A percentile compares a stretch with the other conserved stretches of the same genome.
Evolutionary conservation across 345 rosid species (phyloP).

Genomic region (Melaleuca quinquenervia): DNA sequence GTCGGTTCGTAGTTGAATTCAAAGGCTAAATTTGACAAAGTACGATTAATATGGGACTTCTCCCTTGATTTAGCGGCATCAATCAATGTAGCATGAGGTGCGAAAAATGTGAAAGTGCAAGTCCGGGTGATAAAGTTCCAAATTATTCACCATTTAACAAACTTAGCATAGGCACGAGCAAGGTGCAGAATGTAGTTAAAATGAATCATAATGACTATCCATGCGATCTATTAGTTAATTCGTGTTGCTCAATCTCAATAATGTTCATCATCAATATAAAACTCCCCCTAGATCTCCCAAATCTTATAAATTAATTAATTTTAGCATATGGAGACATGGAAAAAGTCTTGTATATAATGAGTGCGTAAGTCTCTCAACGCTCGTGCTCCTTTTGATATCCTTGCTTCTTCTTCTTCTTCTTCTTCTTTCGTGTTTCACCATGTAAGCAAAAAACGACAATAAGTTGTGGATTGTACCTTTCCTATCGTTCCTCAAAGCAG

Average conservation of each 20-base stretch:
- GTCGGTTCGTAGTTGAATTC: neutral
- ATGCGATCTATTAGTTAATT: neutral
- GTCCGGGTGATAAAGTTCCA: neutral
- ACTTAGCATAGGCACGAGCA: neutral
- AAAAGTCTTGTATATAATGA: neutral
- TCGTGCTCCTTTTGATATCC: neutral
- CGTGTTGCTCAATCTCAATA: neutral
- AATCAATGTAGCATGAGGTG: fast-evolving
- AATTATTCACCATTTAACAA: neutral
- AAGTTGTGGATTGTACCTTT: neutral
- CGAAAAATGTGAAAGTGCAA: neutral
- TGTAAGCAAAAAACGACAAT: neutral
- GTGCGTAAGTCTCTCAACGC: neutral
- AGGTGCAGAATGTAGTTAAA: neutral
- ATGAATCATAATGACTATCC: neutral
- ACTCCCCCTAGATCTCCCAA: neutral
- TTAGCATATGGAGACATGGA: neutral
- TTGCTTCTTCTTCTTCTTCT: neutral
- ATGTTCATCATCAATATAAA: neutral
- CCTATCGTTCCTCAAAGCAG: neutral
- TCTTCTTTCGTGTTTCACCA: neutral
- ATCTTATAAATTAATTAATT: neutral
- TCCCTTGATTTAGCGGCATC: neutral
- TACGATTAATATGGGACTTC: neutral
- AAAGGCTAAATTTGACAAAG: neutral